phyloP scores from a whole-genome alignment of 1,284 basidiomycete species.

The Apiotrichum brassicae region DNA sequence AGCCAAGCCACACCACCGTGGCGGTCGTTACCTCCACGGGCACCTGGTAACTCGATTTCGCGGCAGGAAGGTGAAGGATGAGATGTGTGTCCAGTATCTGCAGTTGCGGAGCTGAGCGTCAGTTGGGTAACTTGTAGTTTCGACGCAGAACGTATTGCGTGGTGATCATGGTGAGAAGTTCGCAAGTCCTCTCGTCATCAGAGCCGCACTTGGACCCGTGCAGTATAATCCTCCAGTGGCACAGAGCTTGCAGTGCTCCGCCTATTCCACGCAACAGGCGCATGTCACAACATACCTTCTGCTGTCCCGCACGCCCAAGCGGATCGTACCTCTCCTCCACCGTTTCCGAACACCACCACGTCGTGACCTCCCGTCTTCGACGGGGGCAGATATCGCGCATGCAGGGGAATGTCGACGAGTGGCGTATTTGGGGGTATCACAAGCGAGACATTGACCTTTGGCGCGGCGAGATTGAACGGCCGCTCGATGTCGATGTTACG shows the following conservation, averaged over 20 bases:
- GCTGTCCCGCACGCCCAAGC: neutral
- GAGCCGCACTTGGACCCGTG: too few species aligned
- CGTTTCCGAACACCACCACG: neutral
- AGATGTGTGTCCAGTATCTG: neutral
- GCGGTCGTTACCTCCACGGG: conserved; percentile 8
- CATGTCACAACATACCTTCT: neutral
- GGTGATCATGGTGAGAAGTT: too few species aligned
- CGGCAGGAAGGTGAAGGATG: conserved; percentile 4
- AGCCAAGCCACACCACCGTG: conserved; percentile 4
- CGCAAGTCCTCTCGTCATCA: too few species aligned
- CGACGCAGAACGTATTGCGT: too few species aligned
- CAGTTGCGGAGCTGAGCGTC: too few species aligned
- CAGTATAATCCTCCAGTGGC: too few species aligned
- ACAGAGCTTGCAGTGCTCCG: too few species aligned
- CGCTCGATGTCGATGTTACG: conserved; percentile 31
- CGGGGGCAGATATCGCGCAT: conserved; percentile 35
- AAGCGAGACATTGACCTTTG: neutral
- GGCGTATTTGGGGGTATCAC: neutral
- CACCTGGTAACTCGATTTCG: conserved; percentile 1
- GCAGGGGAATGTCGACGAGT: conserved; percentile 28
- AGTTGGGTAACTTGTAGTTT: too few species aligned
- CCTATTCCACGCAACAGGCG: too few species aligned
- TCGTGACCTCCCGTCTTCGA: neutral
- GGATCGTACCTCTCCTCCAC: neutral
- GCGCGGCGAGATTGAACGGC: conserved; percentile 4